Base-by-base conservation (phyloP, 2,329 filamentous ascomycete genomes). In the Ophiosphaerella korrae region DNA sequence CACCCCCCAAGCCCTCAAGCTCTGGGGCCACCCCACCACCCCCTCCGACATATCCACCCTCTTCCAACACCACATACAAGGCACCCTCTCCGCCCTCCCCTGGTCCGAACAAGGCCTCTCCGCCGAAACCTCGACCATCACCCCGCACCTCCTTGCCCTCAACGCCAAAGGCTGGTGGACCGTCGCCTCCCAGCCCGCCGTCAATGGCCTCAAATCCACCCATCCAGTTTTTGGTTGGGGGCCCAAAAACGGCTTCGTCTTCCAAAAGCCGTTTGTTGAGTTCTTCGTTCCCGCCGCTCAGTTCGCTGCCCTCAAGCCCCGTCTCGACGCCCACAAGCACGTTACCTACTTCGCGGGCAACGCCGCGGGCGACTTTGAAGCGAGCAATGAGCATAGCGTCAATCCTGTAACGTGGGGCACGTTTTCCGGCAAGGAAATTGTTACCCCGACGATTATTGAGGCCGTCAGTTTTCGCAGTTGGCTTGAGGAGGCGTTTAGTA, bases 331-430 rank as follows among this genome's bases (percentile, higher is more conserved):
- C 13, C 80, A 85, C 42, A 85, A 87, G 36, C 81, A 84, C 43
- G 83, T 97, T 33, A 91, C 89, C 60, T 99, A 90, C 81, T 97
- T 96, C 74, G 93, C 93, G 4, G 85, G 86, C 44, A 96, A 96
- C 71, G 82, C 83, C 0, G 77, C 78, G 2, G 90, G 90, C n/a
- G 88, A 90, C 52, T 95, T 94, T 67, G 80, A 86, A 52, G 88
- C 89, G 12, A 90, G 73, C 6, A 74, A 78, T 39, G 75, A 87
- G 0, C 84, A 89, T 55, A 74, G 78, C 64, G 93, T 95, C 26
- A 97, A 97, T 68, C 92, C 93, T 0, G 94, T 99, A 2, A 99
- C 94, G 0, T 97, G 93, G 93, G 93, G 93, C 44, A 90, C 92
- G 1, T 97, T 97, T 75, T 88, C 90, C 0, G 91, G 91, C 36